Evolutionary conservation across 768 basidiomycete genomes (phyloP).

Genomic region (Russula lepida): DNA sequence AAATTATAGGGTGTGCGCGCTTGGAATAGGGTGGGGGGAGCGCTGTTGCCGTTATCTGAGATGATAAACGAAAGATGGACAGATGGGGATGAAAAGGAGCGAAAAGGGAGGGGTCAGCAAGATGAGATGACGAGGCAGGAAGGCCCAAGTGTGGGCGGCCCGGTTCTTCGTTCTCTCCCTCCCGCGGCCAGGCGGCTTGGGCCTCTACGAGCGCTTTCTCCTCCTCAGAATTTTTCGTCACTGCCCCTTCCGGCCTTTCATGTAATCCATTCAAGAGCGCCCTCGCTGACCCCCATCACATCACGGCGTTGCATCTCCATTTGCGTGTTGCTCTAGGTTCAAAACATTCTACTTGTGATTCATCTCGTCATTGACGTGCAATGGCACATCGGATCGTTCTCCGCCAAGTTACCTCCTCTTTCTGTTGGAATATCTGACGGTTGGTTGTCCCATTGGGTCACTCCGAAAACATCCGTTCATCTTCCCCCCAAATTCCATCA

Average conservation of each 20-base stretch:
- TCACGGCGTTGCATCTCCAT: not conserved
- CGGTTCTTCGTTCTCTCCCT: not conserved
- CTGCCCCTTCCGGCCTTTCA: not conserved
- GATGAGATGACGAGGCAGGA: conserved; percentile 1
- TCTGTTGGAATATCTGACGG: not conserved
- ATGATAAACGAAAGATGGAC: not conserved
- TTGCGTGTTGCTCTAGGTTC: not conserved
- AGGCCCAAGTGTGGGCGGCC: not conserved
- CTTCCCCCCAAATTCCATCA: not conserved
- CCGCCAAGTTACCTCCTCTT: not conserved
- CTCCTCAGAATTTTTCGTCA: not conserved
- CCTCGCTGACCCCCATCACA: not conserved
- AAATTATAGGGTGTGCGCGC: not conserved
- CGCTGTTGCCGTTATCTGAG: not conserved
- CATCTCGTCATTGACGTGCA: not conserved
- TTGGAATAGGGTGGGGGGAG: not conserved
- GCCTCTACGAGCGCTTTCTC: not conserved
- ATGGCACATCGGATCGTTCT: not conserved
- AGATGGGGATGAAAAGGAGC: not conserved
- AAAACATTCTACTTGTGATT: not conserved
- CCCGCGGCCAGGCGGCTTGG: no score
- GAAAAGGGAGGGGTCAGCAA: not conserved
- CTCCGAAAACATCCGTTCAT: not conserved
- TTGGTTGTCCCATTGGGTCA: not conserved
- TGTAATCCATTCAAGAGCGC: not conserved